Base-by-base conservation (phyloP, 441 rosid species). In the Aquilaria agallochum region DNA sequence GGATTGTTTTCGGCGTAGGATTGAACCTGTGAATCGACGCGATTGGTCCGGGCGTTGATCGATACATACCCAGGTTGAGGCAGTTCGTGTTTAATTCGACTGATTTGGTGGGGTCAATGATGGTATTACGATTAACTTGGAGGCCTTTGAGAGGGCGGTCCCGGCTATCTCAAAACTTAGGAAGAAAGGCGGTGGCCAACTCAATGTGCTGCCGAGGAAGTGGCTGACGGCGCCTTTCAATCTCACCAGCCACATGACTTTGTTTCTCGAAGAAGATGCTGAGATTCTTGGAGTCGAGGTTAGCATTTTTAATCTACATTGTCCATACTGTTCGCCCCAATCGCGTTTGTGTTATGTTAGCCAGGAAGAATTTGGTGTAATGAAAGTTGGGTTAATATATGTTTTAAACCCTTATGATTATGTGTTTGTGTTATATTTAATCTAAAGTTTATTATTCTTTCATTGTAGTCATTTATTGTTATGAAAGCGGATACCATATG, bases 21-120 rank as follows among this genome's bases (percentile, higher is more conserved):
- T 20, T 20, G 27, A 20, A 20, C 27, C 27, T 20, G 27, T 0
- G 27, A 20, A 20, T 20, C 27, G 27, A 20, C 27, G 27, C 27
- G 27, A 20, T 20, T 20, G 27, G 27, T 20, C 27, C 27, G 27
- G 73, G 80, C 9, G 65, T 31, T 20, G 27, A 20, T 20, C 27
- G 27, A 20, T 20, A 0, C 27, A 20, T 20, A 47, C 50, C 55
- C n/a, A 6, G n/a, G 55, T 51, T 20, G 55, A 51, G 14, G 9
- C 8, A 11, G 14, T 11, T 51, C 14, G 8, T 6, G 7, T 51
- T 51, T 6, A 51, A 51, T 0, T 2, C 7, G 55, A 51, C 55
- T n/a, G 55, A 8, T 51, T n/a, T 51, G 44, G 9, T 20, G 27
- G 27, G 27, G 27, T 20, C 27, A 20, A 20, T 34, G 40, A 34